Evolutionary conservation across 257 asterid species (phyloP).

Genomic region (Asclepias syriaca): DNA sequence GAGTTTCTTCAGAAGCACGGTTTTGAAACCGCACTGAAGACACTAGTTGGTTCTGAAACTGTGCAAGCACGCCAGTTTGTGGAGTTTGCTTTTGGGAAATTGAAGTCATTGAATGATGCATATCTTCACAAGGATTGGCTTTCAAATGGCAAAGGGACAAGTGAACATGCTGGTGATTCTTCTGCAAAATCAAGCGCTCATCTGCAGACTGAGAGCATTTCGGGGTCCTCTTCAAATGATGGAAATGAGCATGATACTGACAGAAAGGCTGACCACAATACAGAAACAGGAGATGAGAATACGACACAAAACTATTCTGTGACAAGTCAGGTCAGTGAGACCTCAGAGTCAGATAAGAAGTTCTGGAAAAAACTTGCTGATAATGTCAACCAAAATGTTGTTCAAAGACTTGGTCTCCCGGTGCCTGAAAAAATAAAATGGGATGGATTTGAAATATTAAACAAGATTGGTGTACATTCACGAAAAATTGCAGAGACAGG

Average conservation of each 20-base stretch:
- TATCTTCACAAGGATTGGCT: slow-evolving; percentile 54
- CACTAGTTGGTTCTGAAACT: slow-evolving; percentile 77
- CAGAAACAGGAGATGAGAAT: slow-evolving; percentile 15
- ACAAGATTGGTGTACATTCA: slow-evolving; percentile 62
- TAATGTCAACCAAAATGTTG: slow-evolving; percentile 53
- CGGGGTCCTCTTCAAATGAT: slow-evolving; percentile 28
- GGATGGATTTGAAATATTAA: slow-evolving; percentile 73
- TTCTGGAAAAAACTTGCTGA: slow-evolving; percentile 77
- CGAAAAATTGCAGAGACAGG: slow-evolving; percentile 67
- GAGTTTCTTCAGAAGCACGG: slow-evolving; percentile 77
- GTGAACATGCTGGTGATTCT: slow-evolving; percentile 16
- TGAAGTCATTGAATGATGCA: slow-evolving; percentile 65
- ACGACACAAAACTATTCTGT: slow-evolving; percentile 10
- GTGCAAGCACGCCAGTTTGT: slow-evolving; percentile 92
- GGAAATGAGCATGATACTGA: slow-evolving; percentile 19
- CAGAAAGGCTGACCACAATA: slow-evolving; percentile 7
- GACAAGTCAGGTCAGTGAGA: slow-evolving; percentile 27
- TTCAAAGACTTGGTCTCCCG: slow-evolving; percentile 66
- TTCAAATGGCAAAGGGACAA: slow-evolving; percentile 23
- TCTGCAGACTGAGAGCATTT: slow-evolving; percentile 17
- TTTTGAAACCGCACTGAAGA: slow-evolving; percentile 72
- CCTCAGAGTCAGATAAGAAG: slow-evolving; percentile 50
- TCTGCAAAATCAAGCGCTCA: slow-evolving; percentile 19
- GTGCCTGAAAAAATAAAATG: slow-evolving; percentile 66
- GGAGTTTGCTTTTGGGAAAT: slow-evolving; percentile 83